Conservation (phyloP, 805 yeast species). For the Priceomyces melissophilus region DNA sequence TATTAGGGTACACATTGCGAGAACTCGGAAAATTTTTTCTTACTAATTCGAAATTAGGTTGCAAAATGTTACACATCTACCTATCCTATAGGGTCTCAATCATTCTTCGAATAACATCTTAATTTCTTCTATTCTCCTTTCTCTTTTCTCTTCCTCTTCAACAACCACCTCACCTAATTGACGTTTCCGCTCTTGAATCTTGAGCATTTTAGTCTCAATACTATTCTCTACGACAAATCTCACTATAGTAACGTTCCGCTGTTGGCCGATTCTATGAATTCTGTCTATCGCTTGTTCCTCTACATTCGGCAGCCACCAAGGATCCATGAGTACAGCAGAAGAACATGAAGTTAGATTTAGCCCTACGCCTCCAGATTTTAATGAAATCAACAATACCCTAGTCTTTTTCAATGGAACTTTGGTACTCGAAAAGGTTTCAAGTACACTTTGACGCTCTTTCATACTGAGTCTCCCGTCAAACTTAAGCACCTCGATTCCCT, state of each 20-base stretch:
- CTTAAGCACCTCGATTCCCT: conserved; percentile 55
- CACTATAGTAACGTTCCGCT: conserved; percentile 63
- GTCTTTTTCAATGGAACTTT: conserved; percentile 26
- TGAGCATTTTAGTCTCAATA: conserved; percentile 84
- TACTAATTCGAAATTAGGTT: neutral
- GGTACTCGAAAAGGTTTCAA: conserved; percentile 49
- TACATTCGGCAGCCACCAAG: conserved; percentile 95
- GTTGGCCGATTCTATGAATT: conserved; percentile 87
- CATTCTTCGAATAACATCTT: conserved; percentile 58
- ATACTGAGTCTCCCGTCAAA: conserved; percentile 80
- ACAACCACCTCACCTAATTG: conserved; percentile 79
- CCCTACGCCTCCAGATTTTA: conserved; percentile 95
- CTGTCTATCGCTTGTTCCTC: conserved; percentile 92
- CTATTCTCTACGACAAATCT: conserved; percentile 80
- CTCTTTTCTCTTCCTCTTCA: conserved; percentile 66
- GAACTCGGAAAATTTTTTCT: neutral
- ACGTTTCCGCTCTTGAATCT: conserved; percentile 80
- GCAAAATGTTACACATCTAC: neutral
- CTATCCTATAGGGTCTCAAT: neutral
- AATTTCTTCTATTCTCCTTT: conserved; percentile 68
- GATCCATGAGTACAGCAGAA: conserved; percentile 86
- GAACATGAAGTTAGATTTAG: conserved; percentile 82
- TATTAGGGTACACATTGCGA: neutral
- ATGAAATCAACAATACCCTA: conserved; percentile 62
- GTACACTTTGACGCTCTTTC: conserved; percentile 58